Evolutionary conservation across 108 stramenopile genomes (phyloP).

Genomic region (Conticribra guillardii): DNA sequence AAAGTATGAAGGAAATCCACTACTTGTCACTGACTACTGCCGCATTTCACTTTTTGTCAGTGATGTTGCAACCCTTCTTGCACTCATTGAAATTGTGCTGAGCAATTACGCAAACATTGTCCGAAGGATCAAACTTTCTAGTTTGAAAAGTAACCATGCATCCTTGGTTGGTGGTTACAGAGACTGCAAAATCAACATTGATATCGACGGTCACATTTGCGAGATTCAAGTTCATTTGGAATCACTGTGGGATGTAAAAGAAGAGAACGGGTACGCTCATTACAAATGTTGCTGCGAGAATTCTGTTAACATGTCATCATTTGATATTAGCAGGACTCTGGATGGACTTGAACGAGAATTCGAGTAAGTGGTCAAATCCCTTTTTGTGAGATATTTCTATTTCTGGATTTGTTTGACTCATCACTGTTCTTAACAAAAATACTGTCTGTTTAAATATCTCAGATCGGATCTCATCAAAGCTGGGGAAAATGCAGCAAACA

Average conservation of each 20-base stretch:
- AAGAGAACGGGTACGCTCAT: conserved; percentile 35
- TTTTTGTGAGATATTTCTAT: neutral
- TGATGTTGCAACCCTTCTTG: conserved; percentile 43
- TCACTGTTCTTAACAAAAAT: neutral
- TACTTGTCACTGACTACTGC: conserved; percentile 46
- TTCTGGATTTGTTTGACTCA: neutral
- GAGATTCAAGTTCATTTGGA: conserved; percentile 50
- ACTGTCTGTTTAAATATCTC: neutral
- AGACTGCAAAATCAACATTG: conserved; percentile 48
- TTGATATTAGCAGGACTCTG: conserved; percentile 29
- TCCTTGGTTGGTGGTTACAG: conserved; percentile 40
- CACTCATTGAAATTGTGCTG: conserved; percentile 42
- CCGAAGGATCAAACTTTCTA: conserved; percentile 41
- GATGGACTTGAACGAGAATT: conserved; percentile 29
- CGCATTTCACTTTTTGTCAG: conserved; percentile 37
- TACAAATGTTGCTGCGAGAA: conserved; percentile 36
- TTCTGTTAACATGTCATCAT: conserved; percentile 15
- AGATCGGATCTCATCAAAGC: conserved; percentile 29
- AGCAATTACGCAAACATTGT: conserved; percentile 29
- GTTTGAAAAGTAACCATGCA: conserved; percentile 26
- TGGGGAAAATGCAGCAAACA: conserved; percentile 21
- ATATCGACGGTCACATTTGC: conserved; percentile 43
- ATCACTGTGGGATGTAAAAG: conserved; percentile 36
- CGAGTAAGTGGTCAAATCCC: conserved; percentile 4
- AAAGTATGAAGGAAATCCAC: conserved; percentile 48